phyloP scores from a whole-genome alignment of 225 moss, liverwort and hornwort species.

The Bryoerythrophyllum caledonicum region DNA sequence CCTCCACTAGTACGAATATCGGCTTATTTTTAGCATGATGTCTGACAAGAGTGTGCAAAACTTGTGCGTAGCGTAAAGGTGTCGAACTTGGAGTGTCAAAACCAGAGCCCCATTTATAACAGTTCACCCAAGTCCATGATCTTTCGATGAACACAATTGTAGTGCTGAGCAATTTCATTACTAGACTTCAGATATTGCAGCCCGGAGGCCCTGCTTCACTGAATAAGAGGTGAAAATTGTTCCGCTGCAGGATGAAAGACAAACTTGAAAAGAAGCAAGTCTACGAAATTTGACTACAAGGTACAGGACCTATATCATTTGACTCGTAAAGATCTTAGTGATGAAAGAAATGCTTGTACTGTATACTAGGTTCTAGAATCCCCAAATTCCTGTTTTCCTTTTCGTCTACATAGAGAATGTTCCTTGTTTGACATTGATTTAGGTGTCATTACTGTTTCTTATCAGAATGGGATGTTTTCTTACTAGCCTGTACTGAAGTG shows the following conservation, averaged over 20 bases:
- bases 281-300: neutral
- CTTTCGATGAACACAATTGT: neutral
- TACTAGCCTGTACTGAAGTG: no score
- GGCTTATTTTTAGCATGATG: no score
- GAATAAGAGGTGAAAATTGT: neutral
- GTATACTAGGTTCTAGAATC: neutral
- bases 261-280: neutral
- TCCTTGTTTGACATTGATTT: neutral
- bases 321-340: neutral
- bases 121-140: neutral
- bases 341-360: neutral
- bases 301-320: neutral
- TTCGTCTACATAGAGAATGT: neutral
- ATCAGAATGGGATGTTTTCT: neutral
- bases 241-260: neutral
- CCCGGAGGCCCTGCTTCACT: neutral
- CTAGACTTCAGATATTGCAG: neutral
- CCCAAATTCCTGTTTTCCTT: neutral
- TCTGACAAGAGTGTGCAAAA: no score
- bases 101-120: no score
- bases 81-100: no score
- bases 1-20: no score
- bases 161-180: neutral
- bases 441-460: neutral
- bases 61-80: no score